Percentiles rank a stretch among this genome's conserved stretches.
Evolutionary conservation across 164 flowering plant genomes (phyloP).

Genomic region (Aristolochia californica): DNA sequence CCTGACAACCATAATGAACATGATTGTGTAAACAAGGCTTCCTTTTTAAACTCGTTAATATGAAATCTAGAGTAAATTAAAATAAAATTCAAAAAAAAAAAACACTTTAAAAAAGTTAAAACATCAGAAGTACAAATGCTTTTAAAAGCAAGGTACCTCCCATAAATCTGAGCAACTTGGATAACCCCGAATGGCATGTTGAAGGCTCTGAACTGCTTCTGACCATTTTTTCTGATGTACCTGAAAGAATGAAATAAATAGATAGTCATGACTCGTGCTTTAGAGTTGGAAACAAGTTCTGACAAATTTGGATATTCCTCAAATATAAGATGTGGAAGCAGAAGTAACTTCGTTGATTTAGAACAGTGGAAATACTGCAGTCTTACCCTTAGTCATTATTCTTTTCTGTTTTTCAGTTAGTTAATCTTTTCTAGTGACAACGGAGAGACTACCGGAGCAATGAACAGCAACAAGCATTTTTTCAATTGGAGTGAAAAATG

Average conservation of each 20-base stretch:
- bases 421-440: too few relatives aligned
- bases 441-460: too few relatives aligned
- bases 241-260: slow-evolving; percentile 15
- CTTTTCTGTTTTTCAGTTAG: too few relatives aligned
- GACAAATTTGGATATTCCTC: neutral
- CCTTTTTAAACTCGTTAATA: neutral
- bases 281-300: neutral
- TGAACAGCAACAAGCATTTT: too few relatives aligned
- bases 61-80: neutral
- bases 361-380: neutral
- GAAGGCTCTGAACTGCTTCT: slow-evolving; percentile 83
- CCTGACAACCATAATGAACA: slow-evolving; percentile 26
- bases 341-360: too few relatives aligned
- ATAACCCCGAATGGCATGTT: slow-evolving; percentile 87
- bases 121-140: neutral
- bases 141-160: slow-evolving; percentile 46
- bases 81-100: too few relatives aligned
- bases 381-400: neutral
- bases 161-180: slow-evolving; percentile 74
- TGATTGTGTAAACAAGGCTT: too few relatives aligned
- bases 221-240: slow-evolving; percentile 67
- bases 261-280: neutral
- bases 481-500: too few relatives aligned
- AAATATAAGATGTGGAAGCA: neutral
- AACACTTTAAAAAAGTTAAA: neutral